Conservation (phyloP, 179 eudicot species). For the Heliamphora pulchella region DNA sequence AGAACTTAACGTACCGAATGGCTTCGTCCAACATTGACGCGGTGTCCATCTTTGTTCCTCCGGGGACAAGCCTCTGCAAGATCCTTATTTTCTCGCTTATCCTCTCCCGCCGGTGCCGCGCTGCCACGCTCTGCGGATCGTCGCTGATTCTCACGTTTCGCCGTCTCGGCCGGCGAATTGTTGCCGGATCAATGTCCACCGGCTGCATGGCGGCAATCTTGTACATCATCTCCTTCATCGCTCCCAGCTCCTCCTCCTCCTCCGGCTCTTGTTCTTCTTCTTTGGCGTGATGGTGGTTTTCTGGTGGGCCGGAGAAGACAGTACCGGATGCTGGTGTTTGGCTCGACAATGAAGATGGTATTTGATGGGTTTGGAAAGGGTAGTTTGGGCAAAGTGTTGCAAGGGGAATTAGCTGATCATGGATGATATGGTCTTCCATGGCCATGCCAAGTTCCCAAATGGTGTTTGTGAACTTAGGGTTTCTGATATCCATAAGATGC, state of each 20-base stretch:
- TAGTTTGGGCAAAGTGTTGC: slow-evolving; percentile 18
- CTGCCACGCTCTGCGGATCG: slow-evolving; percentile 52
- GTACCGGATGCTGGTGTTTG: slow-evolving; percentile 11
- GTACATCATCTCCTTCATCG: slow-evolving; percentile 55
- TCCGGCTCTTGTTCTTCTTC: slow-evolving; percentile 28
- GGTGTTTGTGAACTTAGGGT: slow-evolving; percentile 21
- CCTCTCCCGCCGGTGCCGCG: slow-evolving; percentile 45
- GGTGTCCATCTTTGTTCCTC: slow-evolving; percentile 56
- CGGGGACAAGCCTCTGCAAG: slow-evolving; percentile 51
- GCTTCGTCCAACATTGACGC: slow-evolving; percentile 62
- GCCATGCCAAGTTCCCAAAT: slow-evolving; percentile 22
- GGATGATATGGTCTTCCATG: slow-evolving; percentile 23
- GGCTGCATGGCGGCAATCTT: slow-evolving; percentile 55
- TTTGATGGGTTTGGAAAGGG: slow-evolving; percentile 19
- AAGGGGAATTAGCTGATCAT: slow-evolving; percentile 17
- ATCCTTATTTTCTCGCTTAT: slow-evolving; percentile 51
- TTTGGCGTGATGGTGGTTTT: slow-evolving; percentile 8
- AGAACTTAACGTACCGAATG: slow-evolving; percentile 44
- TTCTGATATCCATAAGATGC: slow-evolving; percentile 21
- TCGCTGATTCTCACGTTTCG: slow-evolving; percentile 42
- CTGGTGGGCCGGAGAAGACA: neutral
- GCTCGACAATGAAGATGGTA: slow-evolving; percentile 3
- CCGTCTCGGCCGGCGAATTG: slow-evolving; percentile 34
- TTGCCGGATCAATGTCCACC: slow-evolving; percentile 42
- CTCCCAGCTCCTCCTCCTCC: slow-evolving; percentile 34